phyloP scores from a whole-genome alignment of 2,329 filamentous ascomycete species.

The Sporothrix luriei region DNA sequence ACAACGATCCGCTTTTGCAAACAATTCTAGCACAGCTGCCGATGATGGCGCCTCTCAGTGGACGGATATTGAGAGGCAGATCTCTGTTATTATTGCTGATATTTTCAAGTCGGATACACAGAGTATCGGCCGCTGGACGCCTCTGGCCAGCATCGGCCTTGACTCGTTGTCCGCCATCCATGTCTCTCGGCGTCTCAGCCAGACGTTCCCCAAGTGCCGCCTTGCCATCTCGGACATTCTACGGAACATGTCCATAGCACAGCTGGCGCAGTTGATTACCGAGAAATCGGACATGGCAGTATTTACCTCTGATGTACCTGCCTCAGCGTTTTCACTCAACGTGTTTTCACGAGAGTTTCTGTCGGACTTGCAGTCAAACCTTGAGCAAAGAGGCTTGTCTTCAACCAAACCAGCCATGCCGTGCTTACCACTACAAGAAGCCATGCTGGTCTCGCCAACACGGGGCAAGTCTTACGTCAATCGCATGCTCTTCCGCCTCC shows the following conservation, averaged over 20 bases:
- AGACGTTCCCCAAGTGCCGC: conserved; percentile 46
- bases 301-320: not conserved
- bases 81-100: conserved; percentile 59
- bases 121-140: conserved; percentile 64
- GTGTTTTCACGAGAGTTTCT: conserved; percentile 41
- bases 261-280: conserved; percentile 52
- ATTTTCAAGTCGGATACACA: conserved; percentile 50
- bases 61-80: conserved; percentile 52
- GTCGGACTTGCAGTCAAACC: conserved; percentile 28
- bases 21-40: not conserved
- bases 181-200: conserved; percentile 61
- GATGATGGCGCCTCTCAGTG: not conserved
- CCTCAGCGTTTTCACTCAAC: conserved; percentile 18
- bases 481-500: conserved; percentile 65
- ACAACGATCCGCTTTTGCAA: conserved; percentile 36
- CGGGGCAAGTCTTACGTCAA: conserved; percentile 67
- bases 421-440: conserved; percentile 85
- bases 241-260: conserved; percentile 66
- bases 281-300: not conserved
- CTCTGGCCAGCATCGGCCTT: conserved; percentile 76
- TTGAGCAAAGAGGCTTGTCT: conserved; percentile 15
- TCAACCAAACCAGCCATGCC: conserved; percentile 64
- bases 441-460: conserved; percentile 70
- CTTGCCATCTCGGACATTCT: conserved; percentile 71
- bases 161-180: conserved; percentile 82